Evolutionary conservation across 1,284 basidiomycete genomes (phyloP).

Genomic region (Ganoderma lingzhi): DNA sequence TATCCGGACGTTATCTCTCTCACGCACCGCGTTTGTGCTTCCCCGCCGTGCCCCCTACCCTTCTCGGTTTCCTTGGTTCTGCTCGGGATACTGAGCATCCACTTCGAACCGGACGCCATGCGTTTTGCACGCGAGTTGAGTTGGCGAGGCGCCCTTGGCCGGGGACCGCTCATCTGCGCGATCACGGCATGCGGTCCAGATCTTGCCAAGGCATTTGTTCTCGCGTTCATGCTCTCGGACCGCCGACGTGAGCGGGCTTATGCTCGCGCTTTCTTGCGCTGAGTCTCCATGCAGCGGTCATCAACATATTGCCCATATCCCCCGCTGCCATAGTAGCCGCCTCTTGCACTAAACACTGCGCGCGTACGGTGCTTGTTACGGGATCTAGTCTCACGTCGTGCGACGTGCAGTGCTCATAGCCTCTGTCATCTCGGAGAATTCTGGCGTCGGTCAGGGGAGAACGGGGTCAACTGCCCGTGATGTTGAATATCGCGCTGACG

Average conservation of each 20-base stretch:
- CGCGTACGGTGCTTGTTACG: too few species aligned
- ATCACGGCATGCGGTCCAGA: not conserved
- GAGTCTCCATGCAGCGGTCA: too few species aligned
- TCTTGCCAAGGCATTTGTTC: not conserved
- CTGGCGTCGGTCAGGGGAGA: not conserved
- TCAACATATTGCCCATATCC: too few species aligned
- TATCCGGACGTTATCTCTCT: conserved; percentile 50
- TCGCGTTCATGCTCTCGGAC: not conserved
- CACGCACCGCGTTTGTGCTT: conserved; percentile 4
- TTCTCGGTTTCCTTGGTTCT: conserved; percentile 8
- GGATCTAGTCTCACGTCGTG: too few species aligned
- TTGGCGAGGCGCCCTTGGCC: not conserved
- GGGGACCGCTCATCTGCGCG: not conserved
- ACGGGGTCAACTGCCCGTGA: not conserved
- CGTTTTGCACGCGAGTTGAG: not conserved
- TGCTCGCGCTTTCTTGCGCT: not conserved
- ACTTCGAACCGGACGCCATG: not conserved
- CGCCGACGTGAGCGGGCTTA: too few species aligned
- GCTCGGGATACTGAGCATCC: not conserved
- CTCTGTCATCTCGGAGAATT: not conserved
- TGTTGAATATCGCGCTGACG: conserved; percentile 16
- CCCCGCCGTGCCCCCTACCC: not conserved
- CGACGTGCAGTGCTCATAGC: not conserved
- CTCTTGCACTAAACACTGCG: too few species aligned
- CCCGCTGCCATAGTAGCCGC: too few species aligned